Evolutionary conservation across 2,329 filamentous ascomycete species (phyloP).

Genomic region (Falciphora oryzae): DNA sequence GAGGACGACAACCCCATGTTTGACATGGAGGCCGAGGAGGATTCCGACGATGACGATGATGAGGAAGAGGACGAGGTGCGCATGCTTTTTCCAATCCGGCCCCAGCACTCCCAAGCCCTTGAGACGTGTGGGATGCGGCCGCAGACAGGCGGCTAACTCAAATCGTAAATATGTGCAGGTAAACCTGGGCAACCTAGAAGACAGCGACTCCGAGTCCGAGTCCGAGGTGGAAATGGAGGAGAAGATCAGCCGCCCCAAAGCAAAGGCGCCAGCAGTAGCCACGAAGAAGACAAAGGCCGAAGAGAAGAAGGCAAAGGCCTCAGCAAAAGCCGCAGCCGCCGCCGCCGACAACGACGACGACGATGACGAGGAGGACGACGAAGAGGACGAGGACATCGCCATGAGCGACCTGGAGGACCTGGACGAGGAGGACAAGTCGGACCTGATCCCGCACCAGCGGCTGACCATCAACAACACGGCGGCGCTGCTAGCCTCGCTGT

Average conservation of each 20-base stretch:
- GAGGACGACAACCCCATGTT: conserved; percentile 19
- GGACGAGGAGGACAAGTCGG: conserved; percentile 68
- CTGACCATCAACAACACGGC: conserved; percentile 96
- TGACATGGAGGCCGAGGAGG: conserved; percentile 26
- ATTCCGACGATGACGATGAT: conserved; percentile 30
- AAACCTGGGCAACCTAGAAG: conserved; percentile 52
- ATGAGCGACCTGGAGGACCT: conserved; percentile 79
- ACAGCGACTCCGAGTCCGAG: conserved; percentile 55
- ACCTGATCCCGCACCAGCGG: conserved; percentile 83
- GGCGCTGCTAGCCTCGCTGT: conserved; percentile 73
- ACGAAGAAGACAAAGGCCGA: conserved; percentile 28
- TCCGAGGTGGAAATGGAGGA: conserved; percentile 73
- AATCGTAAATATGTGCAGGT: conserved; percentile 26
- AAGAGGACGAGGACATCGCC: conserved; percentile 78
- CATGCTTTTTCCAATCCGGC: not conserved
- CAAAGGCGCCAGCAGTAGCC: conserved; percentile 8
- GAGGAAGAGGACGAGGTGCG: conserved; percentile 21
- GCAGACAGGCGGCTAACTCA: not conserved
- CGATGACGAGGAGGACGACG: conserved; percentile 54
- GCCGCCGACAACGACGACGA: conserved; percentile 39
- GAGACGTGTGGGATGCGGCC: too few species aligned
- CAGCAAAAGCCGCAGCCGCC: conserved; percentile 15
- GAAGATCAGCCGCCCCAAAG: conserved; percentile 49
- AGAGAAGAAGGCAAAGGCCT: conserved; percentile 22
- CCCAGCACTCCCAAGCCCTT: too few species aligned